A percentile compares a stretch with the other conserved stretches of the same genome.
Conservation (phyloP, 164 flowering plant species). For the Brasenia schreberi region DNA sequence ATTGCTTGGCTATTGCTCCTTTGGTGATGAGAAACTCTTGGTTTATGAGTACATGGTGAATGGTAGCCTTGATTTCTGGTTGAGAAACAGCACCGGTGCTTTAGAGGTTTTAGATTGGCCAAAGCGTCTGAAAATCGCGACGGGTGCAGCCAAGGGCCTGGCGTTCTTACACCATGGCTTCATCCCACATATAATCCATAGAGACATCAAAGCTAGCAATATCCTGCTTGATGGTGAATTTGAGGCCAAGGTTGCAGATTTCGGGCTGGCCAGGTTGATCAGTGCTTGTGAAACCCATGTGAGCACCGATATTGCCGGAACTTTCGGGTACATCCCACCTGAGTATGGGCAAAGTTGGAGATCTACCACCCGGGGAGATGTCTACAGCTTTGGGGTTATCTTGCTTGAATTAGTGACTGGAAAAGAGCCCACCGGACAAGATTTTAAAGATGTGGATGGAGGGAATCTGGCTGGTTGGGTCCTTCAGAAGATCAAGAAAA, state of each 20-base stretch:
- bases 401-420: conserved; percentile 70
- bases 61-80: conserved; percentile 74
- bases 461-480: conserved; percentile 85
- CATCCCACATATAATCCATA: conserved; percentile 69
- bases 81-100: conserved; percentile 43
- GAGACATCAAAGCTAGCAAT: conserved; percentile 78
- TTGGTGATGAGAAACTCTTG: conserved; percentile 63
- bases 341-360: conserved; percentile 75
- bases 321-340: conserved; percentile 81
- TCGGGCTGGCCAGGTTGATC: conserved; percentile 66
- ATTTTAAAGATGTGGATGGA: conserved; percentile 65
- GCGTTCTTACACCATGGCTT: conserved; percentile 77
- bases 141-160: conserved; percentile 65
- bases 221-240: conserved; percentile 52
- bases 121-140: conserved; percentile 48
- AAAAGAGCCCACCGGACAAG: conserved; percentile 73
- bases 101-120: conserved; percentile 52
- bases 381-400: conserved; percentile 75
- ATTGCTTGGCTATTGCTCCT: conserved; percentile 66
- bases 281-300: conserved; percentile 82
- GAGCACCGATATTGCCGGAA: conserved; percentile 73
- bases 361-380: conserved; percentile 62
- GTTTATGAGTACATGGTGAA: conserved; percentile 75
- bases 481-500: conserved; percentile 37
- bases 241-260: conserved; percentile 66